Conservation (phyloP, 306 rosid species). For the Cicer arietinum region DNA sequence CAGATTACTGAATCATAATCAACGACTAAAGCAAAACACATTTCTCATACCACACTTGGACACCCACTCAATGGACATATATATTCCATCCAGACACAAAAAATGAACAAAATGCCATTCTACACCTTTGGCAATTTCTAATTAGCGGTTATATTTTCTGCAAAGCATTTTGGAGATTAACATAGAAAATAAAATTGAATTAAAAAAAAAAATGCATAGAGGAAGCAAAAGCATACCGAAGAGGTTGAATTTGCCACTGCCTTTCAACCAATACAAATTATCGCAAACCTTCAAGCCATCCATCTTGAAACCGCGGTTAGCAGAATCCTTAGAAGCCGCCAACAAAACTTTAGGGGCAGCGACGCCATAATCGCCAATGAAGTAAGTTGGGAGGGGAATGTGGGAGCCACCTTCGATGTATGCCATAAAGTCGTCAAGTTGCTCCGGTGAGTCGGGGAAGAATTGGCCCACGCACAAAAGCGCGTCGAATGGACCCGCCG, state of each 20-base stretch:
- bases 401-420: constrained; percentile 70
- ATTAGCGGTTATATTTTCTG: neutral
- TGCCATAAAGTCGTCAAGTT: constrained; percentile 60
- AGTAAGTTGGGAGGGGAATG: constrained; percentile 83
- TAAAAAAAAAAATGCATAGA: neutral
- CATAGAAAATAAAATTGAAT: neutral
- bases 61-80: neutral
- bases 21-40: neutral
- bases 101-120: neutral
- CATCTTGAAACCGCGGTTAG: constrained; percentile 82
- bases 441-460: constrained; percentile 85
- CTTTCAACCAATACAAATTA: constrained; percentile 92
- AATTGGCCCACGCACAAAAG: constrained; percentile 91
- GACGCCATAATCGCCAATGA: constrained; percentile 94
- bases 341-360: constrained; percentile 67
- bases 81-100: neutral
- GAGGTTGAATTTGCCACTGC: constrained; percentile 85
- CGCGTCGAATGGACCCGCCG: constrained; percentile 97
- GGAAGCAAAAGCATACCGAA: constrained; percentile 54
- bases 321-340: constrained; percentile 64
- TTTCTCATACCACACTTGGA: neutral
- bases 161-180: neutral
- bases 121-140: neutral
- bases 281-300: constrained; percentile 81
- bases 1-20: neutral